These are phyloP conservation scores for Pseudocercospora macadamiae DNA, from an alignment of 2,329 filamentous ascomycete genomes.

Conservation along the genomic window DNA sequence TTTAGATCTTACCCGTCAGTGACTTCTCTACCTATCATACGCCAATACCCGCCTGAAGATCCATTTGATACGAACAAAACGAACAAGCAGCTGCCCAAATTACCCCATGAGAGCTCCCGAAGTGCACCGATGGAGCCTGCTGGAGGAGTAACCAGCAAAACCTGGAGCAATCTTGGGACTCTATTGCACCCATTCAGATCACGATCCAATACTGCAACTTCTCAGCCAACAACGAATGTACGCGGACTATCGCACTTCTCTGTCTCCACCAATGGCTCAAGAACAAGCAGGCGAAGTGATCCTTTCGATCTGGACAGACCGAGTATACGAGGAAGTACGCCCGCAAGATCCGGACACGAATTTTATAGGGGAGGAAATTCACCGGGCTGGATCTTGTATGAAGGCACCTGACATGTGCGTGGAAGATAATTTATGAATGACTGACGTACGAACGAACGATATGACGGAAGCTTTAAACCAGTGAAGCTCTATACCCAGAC, in stretches of 20 bases:
- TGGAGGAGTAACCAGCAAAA: background rate
- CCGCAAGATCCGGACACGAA: background rate
- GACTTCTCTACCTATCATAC: constrained; percentile 25
- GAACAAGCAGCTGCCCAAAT: background rate
- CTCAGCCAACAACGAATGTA: constrained; percentile 6
- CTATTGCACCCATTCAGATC: background rate
- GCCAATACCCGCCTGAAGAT: constrained; percentile 33
- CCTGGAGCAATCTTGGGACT: background rate
- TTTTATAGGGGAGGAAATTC: background rate
- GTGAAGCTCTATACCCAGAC: constrained; percentile 2
- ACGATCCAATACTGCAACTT: background rate
- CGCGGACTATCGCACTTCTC: constrained; percentile 14
- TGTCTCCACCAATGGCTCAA: constrained; percentile 14
- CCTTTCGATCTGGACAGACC: constrained; percentile 27
- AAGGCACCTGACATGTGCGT: background rate
- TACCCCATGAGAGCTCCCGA: background rate
- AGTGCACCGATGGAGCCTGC: background rate
- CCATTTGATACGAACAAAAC: constrained; percentile 30
- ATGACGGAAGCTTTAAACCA: background rate
- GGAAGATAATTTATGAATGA: background rate
- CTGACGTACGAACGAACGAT: background rate
- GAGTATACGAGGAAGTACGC: constrained; percentile 16
- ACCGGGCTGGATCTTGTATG: background rate
- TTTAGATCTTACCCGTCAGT: constrained; percentile 32
- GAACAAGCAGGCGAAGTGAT: constrained; percentile 24